A percentile compares a stretch with the other conserved stretches of the same genome.
Evolutionary conservation across 208 protist genomes (phyloP).

Genomic region (Trypanosoma cruzi): DNA sequence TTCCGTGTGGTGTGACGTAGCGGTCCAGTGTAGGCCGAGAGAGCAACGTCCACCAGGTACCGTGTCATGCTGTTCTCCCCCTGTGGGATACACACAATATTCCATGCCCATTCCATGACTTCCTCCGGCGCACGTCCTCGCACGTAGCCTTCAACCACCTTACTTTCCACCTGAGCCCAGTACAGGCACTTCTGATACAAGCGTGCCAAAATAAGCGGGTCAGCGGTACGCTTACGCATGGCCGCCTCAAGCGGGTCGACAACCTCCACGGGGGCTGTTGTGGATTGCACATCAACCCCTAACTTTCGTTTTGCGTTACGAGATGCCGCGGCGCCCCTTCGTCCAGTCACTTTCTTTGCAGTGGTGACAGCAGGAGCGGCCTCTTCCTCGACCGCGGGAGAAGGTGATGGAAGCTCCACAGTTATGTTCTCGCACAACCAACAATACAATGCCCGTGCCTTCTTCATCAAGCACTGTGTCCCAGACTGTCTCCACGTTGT

Average conservation of each 20-base stretch:
- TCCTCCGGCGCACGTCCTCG: slow-evolving; percentile 58
- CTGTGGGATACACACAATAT: slow-evolving; percentile 47
- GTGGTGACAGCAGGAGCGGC: slow-evolving; percentile 6
- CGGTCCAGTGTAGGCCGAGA: slow-evolving; percentile 40
- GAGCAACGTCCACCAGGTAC: slow-evolving; percentile 68
- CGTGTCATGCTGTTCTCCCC: slow-evolving; percentile 24
- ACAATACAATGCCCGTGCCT: slow-evolving; percentile 57
- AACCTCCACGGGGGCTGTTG: slow-evolving; percentile 13
- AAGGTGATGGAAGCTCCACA: slow-evolving; percentile 12
- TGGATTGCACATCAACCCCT: not conserved
- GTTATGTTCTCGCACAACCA: slow-evolving; percentile 71
- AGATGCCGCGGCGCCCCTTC: slow-evolving; percentile 5
- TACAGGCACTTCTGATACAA: slow-evolving; percentile 66
- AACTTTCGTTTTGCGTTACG: slow-evolving; percentile 25
- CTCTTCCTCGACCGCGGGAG: slow-evolving; percentile 1
- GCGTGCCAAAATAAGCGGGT: slow-evolving; percentile 41
- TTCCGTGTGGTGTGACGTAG: slow-evolving; percentile 23
- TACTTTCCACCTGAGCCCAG: slow-evolving; percentile 36
- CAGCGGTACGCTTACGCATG: slow-evolving; percentile 42
- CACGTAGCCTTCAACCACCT: slow-evolving; percentile 60
- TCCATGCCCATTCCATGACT: slow-evolving; percentile 73
- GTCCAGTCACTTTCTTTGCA: slow-evolving; percentile 12
- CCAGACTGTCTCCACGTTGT: slow-evolving; percentile 69
- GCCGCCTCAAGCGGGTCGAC: slow-evolving; percentile 39
- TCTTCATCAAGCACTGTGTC: slow-evolving; percentile 58